Base-by-base conservation (phyloP, 129 eudicot species). In the Tanacetum coccineum region DNA sequence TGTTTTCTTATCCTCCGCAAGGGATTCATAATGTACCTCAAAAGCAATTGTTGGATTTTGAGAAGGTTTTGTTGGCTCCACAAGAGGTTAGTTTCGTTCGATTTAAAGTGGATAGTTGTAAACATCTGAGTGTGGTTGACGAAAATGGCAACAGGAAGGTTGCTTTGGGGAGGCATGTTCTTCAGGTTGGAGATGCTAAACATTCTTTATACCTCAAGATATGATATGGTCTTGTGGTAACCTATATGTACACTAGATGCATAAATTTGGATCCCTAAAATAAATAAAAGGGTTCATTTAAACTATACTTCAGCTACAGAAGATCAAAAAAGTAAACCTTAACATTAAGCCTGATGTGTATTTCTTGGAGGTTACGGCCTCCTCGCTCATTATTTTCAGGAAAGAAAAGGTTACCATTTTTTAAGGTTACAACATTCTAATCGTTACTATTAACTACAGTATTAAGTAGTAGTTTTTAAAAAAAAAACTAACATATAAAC, bases 151-250 rank as follows among this genome's bases (percentile, higher is more conserved):
- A 64, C 26, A 64, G 64, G 36, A 73, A 64, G 70, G 58, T 73
- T 42, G 64, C 77, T 14, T 54, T 64, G 22, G 77, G 77, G 30
- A 32, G 21, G 70, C 77, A 73, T 73, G 71, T 63, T 54, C 77
- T 73, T 64, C 70, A 64, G 26, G 71, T 64, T 21, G 77, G 64
- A 42, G 71, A 73, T 73, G 65, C 55, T 53, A 46, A 66, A 44
- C 77, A 73, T 51, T 42, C 56, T 42, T 65, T 73, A 64, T 9
- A 42, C 15, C 58, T 73, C 3, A 28, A 25, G 36, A 44, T 47
- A 7, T 73, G 71, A 73, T 63, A 45, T 42, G 56, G 5, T 42
- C 3, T 14, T 40, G 3, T n/a, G 28, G n/a, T 56, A 32, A 17
- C 12, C 18, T 53, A 68, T 9, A 13, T 68, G 50, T 30, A 30